These are phyloP conservation scores for Phylloporus scabripes DNA, from an alignment of 768 basidiomycete genomes.

Conservation along the genomic window DNA sequence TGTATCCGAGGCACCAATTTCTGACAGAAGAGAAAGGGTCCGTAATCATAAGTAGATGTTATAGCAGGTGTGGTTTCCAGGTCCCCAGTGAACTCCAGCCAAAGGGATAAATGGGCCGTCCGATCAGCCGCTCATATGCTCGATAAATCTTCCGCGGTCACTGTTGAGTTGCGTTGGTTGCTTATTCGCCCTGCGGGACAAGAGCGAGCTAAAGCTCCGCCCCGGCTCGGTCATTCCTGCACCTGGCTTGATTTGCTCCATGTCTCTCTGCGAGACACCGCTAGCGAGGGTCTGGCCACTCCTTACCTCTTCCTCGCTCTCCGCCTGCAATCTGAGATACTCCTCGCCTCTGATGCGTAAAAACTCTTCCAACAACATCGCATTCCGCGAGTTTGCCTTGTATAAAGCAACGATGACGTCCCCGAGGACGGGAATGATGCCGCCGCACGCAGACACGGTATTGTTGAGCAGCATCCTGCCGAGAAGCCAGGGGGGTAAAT, in stretches of 20 bases:
- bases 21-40: neutral
- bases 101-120: neutral
- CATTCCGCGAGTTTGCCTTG: constrained; percentile 90
- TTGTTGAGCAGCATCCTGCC: constrained; percentile 76
- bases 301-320: constrained; percentile 23
- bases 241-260: constrained; percentile 49
- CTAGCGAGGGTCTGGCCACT: constrained; percentile 9
- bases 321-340: constrained; percentile 48
- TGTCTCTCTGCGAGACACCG: constrained; percentile 30
- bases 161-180: constrained; percentile 14
- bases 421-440: constrained; percentile 67
- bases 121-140: constrained; percentile 26
- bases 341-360: constrained; percentile 74
- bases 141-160: constrained; percentile 36
- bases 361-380: constrained; percentile 79
- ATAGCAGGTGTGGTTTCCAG: neutral
- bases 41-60: neutral
- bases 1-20: neutral
- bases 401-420: constrained; percentile 71
- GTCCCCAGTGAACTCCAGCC: neutral
- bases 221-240: constrained; percentile 39
- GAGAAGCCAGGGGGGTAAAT: constrained; percentile 62
- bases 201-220: constrained; percentile 21
- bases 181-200: constrained; percentile 17
- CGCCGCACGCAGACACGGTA: constrained; percentile 57